Conservation (phyloP, 805 yeast species). For the Candida cerambycidarum region DNA sequence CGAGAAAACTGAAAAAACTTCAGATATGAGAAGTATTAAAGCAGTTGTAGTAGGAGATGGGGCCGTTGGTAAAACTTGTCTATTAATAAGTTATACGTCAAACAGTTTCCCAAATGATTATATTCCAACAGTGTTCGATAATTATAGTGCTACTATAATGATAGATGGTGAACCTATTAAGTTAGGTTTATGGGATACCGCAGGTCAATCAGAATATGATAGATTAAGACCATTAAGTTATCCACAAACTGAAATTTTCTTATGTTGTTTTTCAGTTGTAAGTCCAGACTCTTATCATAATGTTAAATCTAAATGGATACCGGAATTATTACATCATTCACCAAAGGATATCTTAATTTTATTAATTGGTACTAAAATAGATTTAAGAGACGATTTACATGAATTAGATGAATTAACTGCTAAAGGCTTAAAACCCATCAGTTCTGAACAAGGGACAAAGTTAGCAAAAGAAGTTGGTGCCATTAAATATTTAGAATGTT, state of each 20-base stretch:
- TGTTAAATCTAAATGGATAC: constrained; percentile 73
- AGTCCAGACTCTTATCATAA: constrained; percentile 79
- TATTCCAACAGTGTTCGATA: constrained; percentile 92
- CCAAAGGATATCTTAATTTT: constrained; percentile 67
- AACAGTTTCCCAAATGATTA: constrained; percentile 92
- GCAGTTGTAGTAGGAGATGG: constrained; percentile 96
- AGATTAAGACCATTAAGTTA: constrained; percentile 85
- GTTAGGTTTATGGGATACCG: constrained; percentile 93
- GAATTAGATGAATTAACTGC: constrained; percentile 67
- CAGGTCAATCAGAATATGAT: constrained; percentile 93
- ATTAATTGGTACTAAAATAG: constrained; percentile 86
- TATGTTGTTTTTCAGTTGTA: constrained; percentile 82
- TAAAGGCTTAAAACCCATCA: constrained; percentile 60
- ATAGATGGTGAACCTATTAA: constrained; percentile 80
- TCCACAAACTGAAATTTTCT: constrained; percentile 87
- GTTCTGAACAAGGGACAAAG: constrained; percentile 59
- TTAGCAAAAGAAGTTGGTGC: constrained; percentile 73
- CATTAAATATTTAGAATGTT: constrained; percentile 77
- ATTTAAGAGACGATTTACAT: constrained; percentile 78
- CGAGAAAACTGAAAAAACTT: constrained; percentile 1
- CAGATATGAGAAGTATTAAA: constrained; percentile 75
- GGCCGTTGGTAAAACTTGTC: constrained; percentile 92
- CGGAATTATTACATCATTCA: constrained; percentile 84
- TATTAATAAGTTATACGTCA: constrained; percentile 84
- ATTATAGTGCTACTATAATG: constrained; percentile 83